Base-by-base conservation (phyloP, 495 filamentous ascomycete genomes). In the Xylaria venustula region DNA sequence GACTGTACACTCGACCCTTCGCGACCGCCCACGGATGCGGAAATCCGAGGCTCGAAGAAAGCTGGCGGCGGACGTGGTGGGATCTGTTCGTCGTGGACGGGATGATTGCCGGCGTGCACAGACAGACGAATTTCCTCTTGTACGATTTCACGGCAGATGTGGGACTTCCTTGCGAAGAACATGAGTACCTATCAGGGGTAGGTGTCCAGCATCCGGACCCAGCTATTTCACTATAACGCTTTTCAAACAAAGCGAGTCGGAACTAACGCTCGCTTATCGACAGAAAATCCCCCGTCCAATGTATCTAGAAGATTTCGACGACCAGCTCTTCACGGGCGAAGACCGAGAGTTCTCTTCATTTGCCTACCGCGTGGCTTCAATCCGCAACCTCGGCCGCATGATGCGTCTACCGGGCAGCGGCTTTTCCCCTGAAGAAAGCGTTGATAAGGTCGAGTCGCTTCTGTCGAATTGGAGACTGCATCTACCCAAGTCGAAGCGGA, bases 41-140 rank as follows among this genome's bases (percentile, higher is more conserved):
- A 20, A 77, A 79, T 48, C 74, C 75, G 19, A 74, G 81, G 30
- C 60, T 83, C 34, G 82, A 83, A 63, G 92, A 97, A 68, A 88
- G 88, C 67, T 86, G 90, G 81, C 81, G 92, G 25, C 82, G 92
- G 41, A 96, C 91, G 15, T 96, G 91, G 92, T 97, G 92, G 92
- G 90, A 95, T 64, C 72, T 97, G 49, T 95, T 88, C 67, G 84
- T 92, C 42, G 82, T 91, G 14, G 91, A 96, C 62, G 87, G 87
- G 36, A 81, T 84, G 83, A 74, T 85, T 61, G 79, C 83, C 60
- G 82, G 81, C 30, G 80, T 84, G 41, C 78, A 86, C 61, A 74
- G 80, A 54, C 69, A 81, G 32, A 83, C 85, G 46, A 81, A 83
- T 20, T 87, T 89, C 61, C 64, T 75, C 26, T 73, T 87, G 32